Percentiles rank a stretch among this genome's conserved stretches.
Evolutionary conservation across 176 grass and related monocot species (phyloP).

Genomic region (Aegilops speltoides): DNA sequence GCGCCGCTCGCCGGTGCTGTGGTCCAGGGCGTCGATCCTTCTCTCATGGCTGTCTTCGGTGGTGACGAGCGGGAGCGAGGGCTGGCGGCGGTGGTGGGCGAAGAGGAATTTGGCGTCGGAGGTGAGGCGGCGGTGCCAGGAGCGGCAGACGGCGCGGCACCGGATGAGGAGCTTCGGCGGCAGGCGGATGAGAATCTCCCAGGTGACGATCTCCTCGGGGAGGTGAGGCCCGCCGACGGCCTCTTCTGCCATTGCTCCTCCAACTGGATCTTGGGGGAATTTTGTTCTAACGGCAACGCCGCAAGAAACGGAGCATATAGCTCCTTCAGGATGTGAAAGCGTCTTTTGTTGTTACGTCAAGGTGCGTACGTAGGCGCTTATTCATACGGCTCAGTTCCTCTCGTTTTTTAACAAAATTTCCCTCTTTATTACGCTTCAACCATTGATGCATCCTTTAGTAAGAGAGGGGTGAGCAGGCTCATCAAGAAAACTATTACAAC

Average conservation of each 20-base stretch:
- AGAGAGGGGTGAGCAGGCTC: too few relatives aligned
- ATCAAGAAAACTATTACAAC: too few relatives aligned
- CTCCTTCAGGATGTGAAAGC: too few relatives aligned
- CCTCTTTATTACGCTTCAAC: too few relatives aligned
- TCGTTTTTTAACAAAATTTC: too few relatives aligned
- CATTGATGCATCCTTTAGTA: too few relatives aligned
- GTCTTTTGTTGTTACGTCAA: too few relatives aligned
- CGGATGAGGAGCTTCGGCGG: neutral
- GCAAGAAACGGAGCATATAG: neutral
- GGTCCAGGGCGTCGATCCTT: neutral
- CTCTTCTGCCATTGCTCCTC: neutral
- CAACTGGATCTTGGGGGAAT: neutral
- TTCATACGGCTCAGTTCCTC: too few relatives aligned
- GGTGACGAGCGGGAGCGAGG: neutral
- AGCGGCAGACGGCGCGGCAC: constrained; percentile 4
- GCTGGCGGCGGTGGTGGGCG: constrained; percentile 1
- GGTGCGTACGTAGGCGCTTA: too few relatives aligned
- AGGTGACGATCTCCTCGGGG: neutral
- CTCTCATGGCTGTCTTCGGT: neutral
- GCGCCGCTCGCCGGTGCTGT: neutral
- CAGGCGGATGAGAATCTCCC: neutral
- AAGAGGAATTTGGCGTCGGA: neutral
- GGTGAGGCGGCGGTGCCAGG: constrained; percentile 20
- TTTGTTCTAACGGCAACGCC: neutral
- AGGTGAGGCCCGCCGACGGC: neutral